Conservation (phyloP, 345 rosid species). For the Cochlearia excelsa region DNA sequence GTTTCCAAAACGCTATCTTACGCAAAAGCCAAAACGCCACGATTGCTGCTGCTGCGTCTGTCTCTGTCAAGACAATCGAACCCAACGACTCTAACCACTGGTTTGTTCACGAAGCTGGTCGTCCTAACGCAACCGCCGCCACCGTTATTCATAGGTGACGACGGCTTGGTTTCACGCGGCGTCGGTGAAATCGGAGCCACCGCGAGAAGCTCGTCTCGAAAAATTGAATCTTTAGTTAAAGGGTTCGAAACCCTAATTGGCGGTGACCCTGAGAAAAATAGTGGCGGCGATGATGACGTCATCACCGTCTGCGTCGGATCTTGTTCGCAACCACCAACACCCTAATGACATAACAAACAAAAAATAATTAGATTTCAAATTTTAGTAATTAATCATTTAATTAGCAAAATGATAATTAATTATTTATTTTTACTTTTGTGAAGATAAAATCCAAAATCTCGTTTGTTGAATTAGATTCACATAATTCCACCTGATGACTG, state of each 20-base stretch:
- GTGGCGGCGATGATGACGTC: constrained; percentile 45
- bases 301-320: constrained; percentile 28
- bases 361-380: no score
- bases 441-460: constrained; percentile 80
- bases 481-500: constrained; percentile 57
- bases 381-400: no score
- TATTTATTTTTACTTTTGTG: background rate
- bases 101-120: constrained; percentile 63
- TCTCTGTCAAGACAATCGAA: constrained; percentile 89
- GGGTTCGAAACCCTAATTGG: constrained; percentile 99
- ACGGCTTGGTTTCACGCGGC: constrained; percentile 26
- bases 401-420: no score
- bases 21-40: constrained; percentile 62
- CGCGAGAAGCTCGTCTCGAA: constrained; percentile 51
- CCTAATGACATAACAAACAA: no score
- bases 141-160: constrained; percentile 49
- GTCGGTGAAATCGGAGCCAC: constrained; percentile 28
- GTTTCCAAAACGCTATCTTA: constrained; percentile 14
- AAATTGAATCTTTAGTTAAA: constrained; percentile 76
- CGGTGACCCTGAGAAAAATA: constrained; percentile 88
- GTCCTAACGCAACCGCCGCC: constrained; percentile 49
- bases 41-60: constrained; percentile 38
- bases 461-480: constrained; percentile 52
- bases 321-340: no score
- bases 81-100: constrained; percentile 81